Percentiles rank a stretch among this genome's conserved stretches.
Conservation (phyloP, 1,284 basidiomycete species). For the Heterobasidion parviporum region DNA sequence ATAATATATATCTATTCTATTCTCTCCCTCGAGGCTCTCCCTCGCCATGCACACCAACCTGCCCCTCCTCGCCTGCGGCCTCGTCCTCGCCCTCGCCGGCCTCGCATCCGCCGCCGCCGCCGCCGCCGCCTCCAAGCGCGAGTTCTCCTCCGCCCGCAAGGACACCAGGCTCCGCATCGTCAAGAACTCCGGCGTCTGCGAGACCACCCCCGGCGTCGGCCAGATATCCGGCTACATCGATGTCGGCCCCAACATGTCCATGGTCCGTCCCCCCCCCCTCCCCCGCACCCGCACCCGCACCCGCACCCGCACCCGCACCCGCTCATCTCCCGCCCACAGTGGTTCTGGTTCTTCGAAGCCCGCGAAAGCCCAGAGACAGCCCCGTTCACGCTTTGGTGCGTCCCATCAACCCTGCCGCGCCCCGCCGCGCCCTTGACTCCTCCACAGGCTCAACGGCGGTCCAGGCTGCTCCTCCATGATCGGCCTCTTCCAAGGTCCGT, state of each 20-base stretch:
- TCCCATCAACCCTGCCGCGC: background rate
- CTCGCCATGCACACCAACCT: too few relatives aligned
- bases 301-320: too few relatives aligned
- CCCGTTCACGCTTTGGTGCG: constrained; percentile 49
- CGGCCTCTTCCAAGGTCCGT: constrained; percentile 43
- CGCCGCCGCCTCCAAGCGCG: constrained; percentile 17
- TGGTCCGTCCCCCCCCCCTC: constrained; percentile 29
- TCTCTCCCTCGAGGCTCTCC: too few relatives aligned
- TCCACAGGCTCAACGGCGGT: constrained; percentile 38
- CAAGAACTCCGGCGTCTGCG: constrained; percentile 61
- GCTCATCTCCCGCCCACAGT: constrained; percentile 26
- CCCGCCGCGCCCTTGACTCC: too few relatives aligned
- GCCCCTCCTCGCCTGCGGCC: too few relatives aligned
- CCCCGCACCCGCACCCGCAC: too few relatives aligned
- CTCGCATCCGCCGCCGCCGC: background rate
- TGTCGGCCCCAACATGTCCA: constrained; percentile 38
- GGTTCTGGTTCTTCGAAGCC: constrained; percentile 71
- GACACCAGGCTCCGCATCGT: constrained; percentile 40
- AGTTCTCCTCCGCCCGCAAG: background rate
- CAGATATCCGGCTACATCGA: constrained; percentile 65
- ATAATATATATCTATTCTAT: too few relatives aligned
- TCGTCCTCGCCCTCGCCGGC: too few relatives aligned
- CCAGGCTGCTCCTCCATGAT: constrained; percentile 62
- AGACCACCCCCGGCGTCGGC: constrained; percentile 59
- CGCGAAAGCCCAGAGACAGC: constrained; percentile 49